Conservation (phyloP, 352 stramenopile genomes). For the Pythium pectinolyticum region DNA sequence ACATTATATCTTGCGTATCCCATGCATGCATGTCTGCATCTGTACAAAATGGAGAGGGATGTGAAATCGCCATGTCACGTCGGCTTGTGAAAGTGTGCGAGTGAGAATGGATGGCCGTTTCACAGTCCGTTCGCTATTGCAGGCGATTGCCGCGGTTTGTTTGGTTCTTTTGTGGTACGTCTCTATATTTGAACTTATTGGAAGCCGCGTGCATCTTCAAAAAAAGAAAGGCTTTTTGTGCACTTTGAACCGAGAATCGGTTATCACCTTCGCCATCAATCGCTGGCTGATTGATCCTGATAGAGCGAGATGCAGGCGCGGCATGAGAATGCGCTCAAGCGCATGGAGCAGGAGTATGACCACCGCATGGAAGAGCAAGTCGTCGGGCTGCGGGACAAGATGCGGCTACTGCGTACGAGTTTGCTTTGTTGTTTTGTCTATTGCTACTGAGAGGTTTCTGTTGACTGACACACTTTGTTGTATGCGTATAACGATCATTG, state of each 20-base stretch:
- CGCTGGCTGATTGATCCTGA: not conserved
- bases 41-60: not conserved
- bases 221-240: not conserved
- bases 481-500: not conserved
- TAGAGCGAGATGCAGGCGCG: conserved; percentile 54
- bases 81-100: not conserved
- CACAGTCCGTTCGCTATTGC: not conserved
- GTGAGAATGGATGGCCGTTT: not conserved
- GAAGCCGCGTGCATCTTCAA: not conserved
- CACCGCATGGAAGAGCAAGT: conserved; percentile 84
- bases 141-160: not conserved
- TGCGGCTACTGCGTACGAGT: conserved; percentile 75
- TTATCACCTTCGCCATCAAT: not conserved
- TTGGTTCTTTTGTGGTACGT: too few relatives aligned
- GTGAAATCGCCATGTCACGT: not conserved
- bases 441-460: not conserved
- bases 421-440: not conserved
- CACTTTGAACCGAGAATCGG: not conserved
- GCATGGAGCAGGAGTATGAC: conserved; percentile 82
- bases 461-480: not conserved
- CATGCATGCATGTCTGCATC: conserved; percentile 4
- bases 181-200: not conserved
- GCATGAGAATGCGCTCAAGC: conserved; percentile 71
- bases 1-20: too few relatives aligned
- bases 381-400: conserved; percentile 81